A percentile compares a stretch with the other conserved stretches of the same genome.
These are phyloP conservation scores for Coniochaeta hoffmannii DNA, from an alignment of 2,329 filamentous ascomycete species.

Conservation along the genomic window DNA sequence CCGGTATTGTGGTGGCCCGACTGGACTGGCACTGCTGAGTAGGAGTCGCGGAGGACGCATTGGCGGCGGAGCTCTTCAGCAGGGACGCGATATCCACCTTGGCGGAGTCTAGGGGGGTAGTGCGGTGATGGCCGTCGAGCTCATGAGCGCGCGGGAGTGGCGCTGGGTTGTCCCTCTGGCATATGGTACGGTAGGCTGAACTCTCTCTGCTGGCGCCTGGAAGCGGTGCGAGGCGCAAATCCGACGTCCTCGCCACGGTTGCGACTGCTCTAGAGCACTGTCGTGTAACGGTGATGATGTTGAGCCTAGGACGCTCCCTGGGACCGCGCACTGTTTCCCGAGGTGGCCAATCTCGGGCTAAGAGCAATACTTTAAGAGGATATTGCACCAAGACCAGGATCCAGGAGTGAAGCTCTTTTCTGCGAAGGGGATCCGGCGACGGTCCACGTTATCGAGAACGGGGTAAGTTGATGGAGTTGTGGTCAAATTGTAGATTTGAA, in stretches of 20 bases:
- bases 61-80: conserved; percentile 68
- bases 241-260: background rate
- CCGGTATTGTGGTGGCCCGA: conserved; percentile 28
- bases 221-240: background rate
- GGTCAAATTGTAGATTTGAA: background rate
- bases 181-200: background rate
- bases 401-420: background rate
- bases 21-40: conserved; percentile 30
- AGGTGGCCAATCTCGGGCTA: background rate
- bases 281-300: background rate
- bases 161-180: conserved; percentile 1
- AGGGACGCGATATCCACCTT: conserved; percentile 94
- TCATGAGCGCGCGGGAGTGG: conserved; percentile 21
- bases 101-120: conserved; percentile 39
- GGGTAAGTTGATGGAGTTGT: too few relatives aligned
- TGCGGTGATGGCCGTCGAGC: conserved; percentile 15
- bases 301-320: background rate
- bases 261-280: background rate
- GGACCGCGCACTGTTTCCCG: background rate
- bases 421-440: too few relatives aligned
- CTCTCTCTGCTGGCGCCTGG: background rate
- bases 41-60: conserved; percentile 55
- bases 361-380: background rate
- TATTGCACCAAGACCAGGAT: background rate
- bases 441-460: background rate